These are phyloP conservation scores for Prosopis cineraria DNA, from an alignment of 306 rosid genomes.

Conservation along the genomic window DNA sequence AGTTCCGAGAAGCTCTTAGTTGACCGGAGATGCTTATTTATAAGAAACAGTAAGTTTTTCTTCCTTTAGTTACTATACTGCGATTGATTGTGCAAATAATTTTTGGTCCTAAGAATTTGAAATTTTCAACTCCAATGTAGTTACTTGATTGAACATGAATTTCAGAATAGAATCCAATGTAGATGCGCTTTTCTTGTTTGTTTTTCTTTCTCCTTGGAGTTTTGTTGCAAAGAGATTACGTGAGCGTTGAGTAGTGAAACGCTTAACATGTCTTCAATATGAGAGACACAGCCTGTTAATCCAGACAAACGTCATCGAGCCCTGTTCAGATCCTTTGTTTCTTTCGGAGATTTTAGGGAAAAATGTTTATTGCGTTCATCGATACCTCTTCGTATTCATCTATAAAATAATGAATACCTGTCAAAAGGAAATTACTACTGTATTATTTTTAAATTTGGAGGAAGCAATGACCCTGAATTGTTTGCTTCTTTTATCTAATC, in stretches of 20 bases:
- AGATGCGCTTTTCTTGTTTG: constrained; percentile 18
- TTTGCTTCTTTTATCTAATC: neutral
- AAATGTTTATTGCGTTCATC: constrained; percentile 31
- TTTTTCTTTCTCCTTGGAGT: constrained; percentile 2
- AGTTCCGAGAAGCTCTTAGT: constrained; percentile 7
- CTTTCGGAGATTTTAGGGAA: constrained; percentile 31
- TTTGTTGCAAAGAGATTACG: constrained; percentile 31
- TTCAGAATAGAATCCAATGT: constrained; percentile 36
- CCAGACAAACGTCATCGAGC: constrained; percentile 46
- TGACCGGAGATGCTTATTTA: constrained; percentile 12
- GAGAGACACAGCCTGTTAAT: constrained; percentile 54
- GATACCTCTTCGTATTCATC: constrained; percentile 42
- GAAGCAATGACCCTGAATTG: constrained; percentile 38
- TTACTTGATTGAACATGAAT: constrained; percentile 20
- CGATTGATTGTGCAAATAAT: neutral
- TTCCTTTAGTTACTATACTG: constrained; percentile 1
- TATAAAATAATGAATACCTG: constrained; percentile 19
- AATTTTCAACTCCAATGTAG: neutral
- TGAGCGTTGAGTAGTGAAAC: constrained; percentile 47
- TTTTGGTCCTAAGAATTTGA: neutral
- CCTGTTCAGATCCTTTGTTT: constrained; percentile 46
- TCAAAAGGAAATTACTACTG: constrained; percentile 43
- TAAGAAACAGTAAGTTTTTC: constrained; percentile 35
- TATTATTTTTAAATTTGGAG: constrained; percentile 16
- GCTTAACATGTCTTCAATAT: constrained; percentile 52